Conservation (phyloP, 129 eudicot species). For the Flaveria brownii region DNA sequence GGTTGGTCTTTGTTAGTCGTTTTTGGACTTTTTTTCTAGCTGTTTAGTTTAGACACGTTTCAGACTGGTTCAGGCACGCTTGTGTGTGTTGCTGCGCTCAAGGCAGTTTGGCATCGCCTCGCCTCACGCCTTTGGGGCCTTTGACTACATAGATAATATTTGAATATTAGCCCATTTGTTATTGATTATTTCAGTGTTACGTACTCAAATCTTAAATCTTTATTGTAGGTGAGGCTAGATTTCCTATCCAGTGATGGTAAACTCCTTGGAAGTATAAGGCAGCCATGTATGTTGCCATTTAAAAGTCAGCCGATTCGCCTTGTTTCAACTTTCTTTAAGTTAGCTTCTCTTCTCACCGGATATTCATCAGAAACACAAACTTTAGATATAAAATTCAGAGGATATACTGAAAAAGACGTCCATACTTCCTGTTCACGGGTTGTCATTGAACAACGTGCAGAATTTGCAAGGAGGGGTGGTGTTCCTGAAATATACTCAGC, state of each 20-base stretch:
- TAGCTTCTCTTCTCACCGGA: conserved; percentile 75
- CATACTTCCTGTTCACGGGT: conserved; percentile 70
- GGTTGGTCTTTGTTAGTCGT: too few relatives aligned
- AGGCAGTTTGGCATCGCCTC: too few relatives aligned
- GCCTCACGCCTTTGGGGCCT: too few relatives aligned
- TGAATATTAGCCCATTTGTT: neutral
- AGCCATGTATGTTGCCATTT: conserved; percentile 70
- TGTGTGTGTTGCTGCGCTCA: too few relatives aligned
- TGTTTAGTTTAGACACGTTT: too few relatives aligned
- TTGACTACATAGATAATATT: too few relatives aligned
- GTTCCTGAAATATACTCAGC: conserved; percentile 83
- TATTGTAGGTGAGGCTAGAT: conserved; percentile 70
- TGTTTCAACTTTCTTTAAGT: conserved; percentile 60
- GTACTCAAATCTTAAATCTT: neutral
- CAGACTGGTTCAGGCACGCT: too few relatives aligned
- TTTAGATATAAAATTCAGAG: conserved; percentile 53
- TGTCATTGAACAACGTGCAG: conserved; percentile 75
- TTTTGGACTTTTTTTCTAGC: too few relatives aligned
- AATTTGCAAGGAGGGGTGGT: conserved; percentile 67
- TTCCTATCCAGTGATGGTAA: conserved; percentile 59
- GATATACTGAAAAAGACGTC: conserved; percentile 49
- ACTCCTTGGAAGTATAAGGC: conserved; percentile 59
- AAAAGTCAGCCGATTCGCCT: conserved; percentile 72
- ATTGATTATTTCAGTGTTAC: neutral
- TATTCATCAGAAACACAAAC: conserved; percentile 81